These are phyloP conservation scores for Populus hybrid DNA, from an alignment of 441 rosid species.

Conservation along the genomic window DNA sequence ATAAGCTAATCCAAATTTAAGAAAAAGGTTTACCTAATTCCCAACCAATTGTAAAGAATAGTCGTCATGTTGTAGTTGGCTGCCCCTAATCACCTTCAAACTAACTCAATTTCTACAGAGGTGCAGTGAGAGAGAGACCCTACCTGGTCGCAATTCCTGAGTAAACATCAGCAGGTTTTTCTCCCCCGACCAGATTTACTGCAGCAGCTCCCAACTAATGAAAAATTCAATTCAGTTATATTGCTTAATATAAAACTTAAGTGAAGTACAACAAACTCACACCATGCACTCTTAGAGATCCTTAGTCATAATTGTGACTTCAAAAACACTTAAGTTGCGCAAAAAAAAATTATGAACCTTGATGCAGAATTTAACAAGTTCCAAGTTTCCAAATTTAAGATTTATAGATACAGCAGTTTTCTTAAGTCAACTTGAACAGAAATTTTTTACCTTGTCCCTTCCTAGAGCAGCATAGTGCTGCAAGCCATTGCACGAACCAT, in stretches of 20 bases:
- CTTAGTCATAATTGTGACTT: background rate
- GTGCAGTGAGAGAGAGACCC: constrained; percentile 17
- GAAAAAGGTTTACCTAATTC: background rate
- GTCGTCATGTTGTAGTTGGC: background rate
- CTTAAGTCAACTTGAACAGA: constrained; percentile 9
- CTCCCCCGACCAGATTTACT: constrained; percentile 88
- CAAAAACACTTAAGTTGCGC: background rate
- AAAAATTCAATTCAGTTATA: constrained; percentile 17
- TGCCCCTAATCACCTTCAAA: background rate
- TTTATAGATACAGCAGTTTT: background rate
- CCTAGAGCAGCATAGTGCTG: constrained; percentile 99
- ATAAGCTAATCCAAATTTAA: background rate
- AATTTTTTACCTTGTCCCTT: constrained; percentile 77
- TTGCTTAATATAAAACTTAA: background rate
- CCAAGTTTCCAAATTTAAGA: background rate
- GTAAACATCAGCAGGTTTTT: constrained; percentile 93
- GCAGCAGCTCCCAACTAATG: constrained; percentile 93
- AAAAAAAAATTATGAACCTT: background rate
- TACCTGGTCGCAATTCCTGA: constrained; percentile 91
- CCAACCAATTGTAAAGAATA: background rate
- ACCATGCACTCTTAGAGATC: background rate
- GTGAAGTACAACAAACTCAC: background rate
- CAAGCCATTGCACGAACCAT: constrained; percentile 99
- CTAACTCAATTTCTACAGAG: background rate
- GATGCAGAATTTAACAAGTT: background rate